Evolutionary conservation across 2,329 filamentous ascomycete species (phyloP), one percentile per base, ranked within the genome.

Genomic region (Didymosphaeria variabile): DNA sequence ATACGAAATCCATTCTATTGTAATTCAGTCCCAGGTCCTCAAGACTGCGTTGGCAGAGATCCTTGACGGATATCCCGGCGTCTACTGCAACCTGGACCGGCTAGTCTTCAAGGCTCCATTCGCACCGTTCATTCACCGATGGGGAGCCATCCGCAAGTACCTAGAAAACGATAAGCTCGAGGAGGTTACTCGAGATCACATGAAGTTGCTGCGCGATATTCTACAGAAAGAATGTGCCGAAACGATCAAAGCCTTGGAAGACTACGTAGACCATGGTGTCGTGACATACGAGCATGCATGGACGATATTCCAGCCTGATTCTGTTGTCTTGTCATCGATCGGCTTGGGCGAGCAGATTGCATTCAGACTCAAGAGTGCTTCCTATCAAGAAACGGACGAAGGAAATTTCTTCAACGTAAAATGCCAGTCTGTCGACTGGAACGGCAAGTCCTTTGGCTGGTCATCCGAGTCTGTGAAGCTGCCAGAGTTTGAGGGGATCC

Each of bases 211-310:
- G 31, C 70, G 76, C 46, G 59, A 74, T 21, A 64, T 79, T 5
- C 67, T 80, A 12, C 62, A 66, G 1, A 67, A 70, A 26, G 78
- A 80, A 58, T 75, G 79, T 53, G 69, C 75, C 36, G 73, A 76
- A 12, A 70, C 72, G 19, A 74, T 79, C 36, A 77, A 76, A 4
- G 66, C 72, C 2, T 72, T 71, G 15, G 66, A 69, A 26, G 78
- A 80, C 46, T 65, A 73, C 36, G 61, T 73, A 21, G 69, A 62
- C 34, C 71, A 77, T 49, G 69, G 70, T 19, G 71, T 78, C 32
- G 75, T 77, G 42, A 75, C 69, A 9, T 81, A 79, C 58, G 67
- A 75, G n/a, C 70, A 76, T 36, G 68, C 81, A 12, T 82, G 79
- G 79, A 79, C 77, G 1, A 66, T 80, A 9, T 80, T 79, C 65